Conservation (phyloP, 306 rosid genomes). For the Casuarina cunninghamiana region DNA sequence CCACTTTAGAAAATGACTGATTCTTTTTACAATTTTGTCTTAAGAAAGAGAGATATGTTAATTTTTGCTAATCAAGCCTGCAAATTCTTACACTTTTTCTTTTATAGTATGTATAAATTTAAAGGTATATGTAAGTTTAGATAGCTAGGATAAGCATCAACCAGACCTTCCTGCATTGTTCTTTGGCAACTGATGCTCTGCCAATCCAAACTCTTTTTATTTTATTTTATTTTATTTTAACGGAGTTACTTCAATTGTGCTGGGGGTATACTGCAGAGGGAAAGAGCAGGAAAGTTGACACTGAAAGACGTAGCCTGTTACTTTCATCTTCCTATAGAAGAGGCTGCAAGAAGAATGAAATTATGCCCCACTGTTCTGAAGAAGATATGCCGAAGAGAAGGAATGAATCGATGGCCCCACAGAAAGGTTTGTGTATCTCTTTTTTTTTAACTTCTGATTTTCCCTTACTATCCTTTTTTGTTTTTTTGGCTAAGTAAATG, state of each 20-base stretch:
- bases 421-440: constrained; percentile 56
- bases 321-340: constrained; percentile 59
- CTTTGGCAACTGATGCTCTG: too few relatives aligned
- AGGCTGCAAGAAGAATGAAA: constrained; percentile 43
- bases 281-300: constrained; percentile 49
- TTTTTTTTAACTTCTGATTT: neutral
- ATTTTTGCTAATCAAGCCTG: too few relatives aligned
- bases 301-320: constrained; percentile 42
- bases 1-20: too few relatives aligned
- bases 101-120: too few relatives aligned
- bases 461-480: too few relatives aligned
- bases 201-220: neutral
- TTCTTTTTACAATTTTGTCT: too few relatives aligned
- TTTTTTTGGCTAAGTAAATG: too few relatives aligned
- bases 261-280: constrained; percentile 46
- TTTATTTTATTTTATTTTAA: neutral
- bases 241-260: neutral
- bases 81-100: too few relatives aligned
- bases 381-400: constrained; percentile 59
- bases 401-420: constrained; percentile 67
- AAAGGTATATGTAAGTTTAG: too few relatives aligned
- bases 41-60: too few relatives aligned
- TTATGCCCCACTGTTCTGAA: constrained; percentile 69
- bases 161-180: too few relatives aligned
- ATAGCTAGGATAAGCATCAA: too few relatives aligned